Base-by-base conservation (phyloP, 2,329 filamentous ascomycete genomes). In the Colletotrichum falcatum region DNA sequence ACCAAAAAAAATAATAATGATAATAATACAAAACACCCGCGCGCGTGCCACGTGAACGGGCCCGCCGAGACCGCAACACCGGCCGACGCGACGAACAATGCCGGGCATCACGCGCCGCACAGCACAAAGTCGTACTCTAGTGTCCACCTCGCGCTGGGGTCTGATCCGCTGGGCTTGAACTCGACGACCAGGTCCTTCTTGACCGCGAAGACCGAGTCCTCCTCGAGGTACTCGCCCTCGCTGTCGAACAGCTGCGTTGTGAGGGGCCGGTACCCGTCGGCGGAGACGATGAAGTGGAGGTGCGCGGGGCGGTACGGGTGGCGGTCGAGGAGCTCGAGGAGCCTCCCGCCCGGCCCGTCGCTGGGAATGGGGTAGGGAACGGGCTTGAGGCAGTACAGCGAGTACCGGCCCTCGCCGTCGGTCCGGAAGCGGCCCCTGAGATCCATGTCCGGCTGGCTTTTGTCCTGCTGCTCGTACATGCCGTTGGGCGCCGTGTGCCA, bases 361-460 rank as follows among this genome's bases (percentile, higher is more conserved):
- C 75, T 74, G 42, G 76, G 74, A 23, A 84, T 79, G 0, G 85
- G 84, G 74, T 89, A 89, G 5, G 85, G 83, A 9, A 89, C 89
- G 16, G 90, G 90, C 9, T 87, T 83, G 61, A 92, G 76, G 73
- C 87, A 89, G 77, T 90, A 89, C 69, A 90, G 83, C 2, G 83
- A 84, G 78, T 92, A 94, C 20, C 83, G 82, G 1, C 92, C 92
- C 26, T 91, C 82, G 7, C 82, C 82, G 72, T 91, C 90, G 1
- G 92, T 94, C 61, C 83, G 85, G 77, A 94, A 94, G 55, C 89
- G 89, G 7, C 93, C 93, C 5, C 92, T 87, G 28, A 95, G 84
- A 78, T 95, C 95, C 80, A 90, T 89, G 66, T 94, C 92, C 8
- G 87, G 84, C 81, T 94, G 92, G 1, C 87, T 81, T 0, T 86